Evolutionary conservation across 768 basidiomycete genomes (phyloP).

Genomic region (Rhodotorula kratochvilovae): DNA sequence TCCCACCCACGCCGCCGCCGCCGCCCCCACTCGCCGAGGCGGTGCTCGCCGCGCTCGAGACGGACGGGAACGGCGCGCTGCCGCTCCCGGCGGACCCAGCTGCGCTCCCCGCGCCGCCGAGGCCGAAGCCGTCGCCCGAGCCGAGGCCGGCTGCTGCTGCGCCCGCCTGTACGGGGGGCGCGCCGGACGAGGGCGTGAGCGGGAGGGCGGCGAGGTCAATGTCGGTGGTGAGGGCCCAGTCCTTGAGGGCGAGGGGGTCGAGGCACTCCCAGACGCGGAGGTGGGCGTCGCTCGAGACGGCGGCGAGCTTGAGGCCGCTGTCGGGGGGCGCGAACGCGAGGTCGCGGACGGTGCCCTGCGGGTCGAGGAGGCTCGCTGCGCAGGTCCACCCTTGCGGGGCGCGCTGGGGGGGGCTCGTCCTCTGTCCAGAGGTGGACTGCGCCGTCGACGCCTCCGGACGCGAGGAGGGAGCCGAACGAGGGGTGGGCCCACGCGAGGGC

Average conservation of each 20-base stretch:
- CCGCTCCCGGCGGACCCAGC: constrained; percentile 46
- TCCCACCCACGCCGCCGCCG: constrained; percentile 49
- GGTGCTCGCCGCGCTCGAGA: constrained; percentile 26
- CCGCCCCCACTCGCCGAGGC: constrained; percentile 10
- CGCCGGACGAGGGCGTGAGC: constrained; percentile 33
- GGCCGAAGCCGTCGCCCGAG: constrained; percentile 49
- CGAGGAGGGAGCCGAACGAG: constrained; percentile 80
- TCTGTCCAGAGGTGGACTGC: constrained; percentile 90
- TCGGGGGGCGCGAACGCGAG: constrained; percentile 83
- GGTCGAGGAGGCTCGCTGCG: constrained; percentile 69
- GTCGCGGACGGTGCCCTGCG: constrained; percentile 75
- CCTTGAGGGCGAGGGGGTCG: constrained; percentile 57
- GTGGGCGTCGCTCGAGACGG: constrained; percentile 79
- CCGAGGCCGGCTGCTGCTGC: background rate
- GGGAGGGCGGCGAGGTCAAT: constrained; percentile 65
- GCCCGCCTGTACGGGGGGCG: background rate
- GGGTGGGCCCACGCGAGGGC: constrained; percentile 87
- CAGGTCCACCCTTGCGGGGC: constrained; percentile 59
- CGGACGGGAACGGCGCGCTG: constrained; percentile 12
- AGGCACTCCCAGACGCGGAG: constrained; percentile 87
- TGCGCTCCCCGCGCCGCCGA: constrained; percentile 47
- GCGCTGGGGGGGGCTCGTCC: constrained; percentile 36
- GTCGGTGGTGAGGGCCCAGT: constrained; percentile 71
- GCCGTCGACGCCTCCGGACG: constrained; percentile 82
- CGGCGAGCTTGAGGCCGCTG: constrained; percentile 83